Evolutionary conservation across 148 eudicot genomes (phyloP).

Genomic region (Persicaria maculosa): DNA sequence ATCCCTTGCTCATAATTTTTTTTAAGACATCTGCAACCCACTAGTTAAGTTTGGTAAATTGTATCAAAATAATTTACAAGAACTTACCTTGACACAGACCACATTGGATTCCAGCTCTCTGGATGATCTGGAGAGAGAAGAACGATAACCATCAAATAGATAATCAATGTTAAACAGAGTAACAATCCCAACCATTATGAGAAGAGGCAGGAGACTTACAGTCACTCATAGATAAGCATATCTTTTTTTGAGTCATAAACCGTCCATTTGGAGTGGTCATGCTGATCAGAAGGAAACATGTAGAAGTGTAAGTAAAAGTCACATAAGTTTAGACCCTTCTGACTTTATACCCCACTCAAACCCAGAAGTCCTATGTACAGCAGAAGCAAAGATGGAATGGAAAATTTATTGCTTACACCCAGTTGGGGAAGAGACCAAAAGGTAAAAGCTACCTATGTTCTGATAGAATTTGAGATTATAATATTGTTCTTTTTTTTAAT

Average conservation of each 20-base stretch:
- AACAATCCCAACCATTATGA: background rate
- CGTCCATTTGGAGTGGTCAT: conserved; percentile 98
- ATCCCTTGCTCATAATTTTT: background rate
- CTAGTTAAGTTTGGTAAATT: background rate
- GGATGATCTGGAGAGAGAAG: conserved; percentile 64
- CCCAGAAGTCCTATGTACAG: background rate
- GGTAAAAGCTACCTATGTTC: no score
- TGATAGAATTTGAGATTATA: no score
- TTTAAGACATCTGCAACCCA: background rate
- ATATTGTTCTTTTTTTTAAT: no score
- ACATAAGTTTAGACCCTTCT: background rate
- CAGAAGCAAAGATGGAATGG: background rate
- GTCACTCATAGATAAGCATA: conserved; percentile 93
- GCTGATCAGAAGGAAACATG: conserved; percentile 32
- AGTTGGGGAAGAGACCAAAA: no score
- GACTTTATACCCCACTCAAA: background rate
- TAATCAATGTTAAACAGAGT: background rate
- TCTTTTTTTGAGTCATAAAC: conserved; percentile 78
- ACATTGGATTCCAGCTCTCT: conserved; percentile 99
- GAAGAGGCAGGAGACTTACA: conserved; percentile 41
- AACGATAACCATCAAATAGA: background rate
- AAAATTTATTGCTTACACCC: no score
- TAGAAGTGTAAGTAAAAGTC: background rate
- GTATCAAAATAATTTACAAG: background rate
- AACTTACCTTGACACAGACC: conserved; percentile 92